Base-by-base conservation (phyloP, 257 asterid species). In the Eucommia ulmoides region DNA sequence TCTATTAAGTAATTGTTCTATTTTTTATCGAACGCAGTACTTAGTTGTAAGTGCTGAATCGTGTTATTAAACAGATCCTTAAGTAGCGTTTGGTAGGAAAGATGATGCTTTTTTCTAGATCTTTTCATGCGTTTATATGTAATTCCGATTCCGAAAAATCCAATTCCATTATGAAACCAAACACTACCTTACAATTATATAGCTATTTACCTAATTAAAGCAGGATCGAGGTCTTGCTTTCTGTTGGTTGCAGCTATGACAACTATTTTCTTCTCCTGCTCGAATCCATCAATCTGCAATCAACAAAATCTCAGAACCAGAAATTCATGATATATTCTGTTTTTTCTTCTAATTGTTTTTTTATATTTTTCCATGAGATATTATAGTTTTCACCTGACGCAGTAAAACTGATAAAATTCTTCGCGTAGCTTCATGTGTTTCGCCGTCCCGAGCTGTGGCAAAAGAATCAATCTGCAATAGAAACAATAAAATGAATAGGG, bases 211-310 rank as follows among this genome's bases (percentile, higher is more conserved):
- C 98, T 89, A 56, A 82, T 74, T 60, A 89, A 71, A 53, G 98
- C 98, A 24, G 93, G 94, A 75, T 85, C 98, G 53, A 89, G 96
- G 68, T 89, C 98, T 62, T 82, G 88, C 60, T 85, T 89, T 66
- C 98, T 75, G 65, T 82, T 89, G 54, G 96, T 89, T 61, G 98
- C 98, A 64, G 96, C 98, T 69, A 89, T 74, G 33, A 85, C 93
- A 20, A 89, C 96, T 35, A 89, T 89, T 74, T 80, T 74, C 72
- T 76, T 85, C 53, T 89, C 94, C 73, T 85, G 93, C 89, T 89
- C 96, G 68, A 89, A 89, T 55, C 94, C 96, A 73, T 89, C 98
- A 54, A 89, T 89, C 98, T 89, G 82, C 81, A 76, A 24, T 7
- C 53, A 42, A 3, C 20, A 45, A 45, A 14, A 54, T 29, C 38